Percentiles rank a stretch among this genome's conserved stretches.
phyloP scores from a whole-genome alignment of 495 filamentous ascomycete species.

The Hypoxylon lenormandii region DNA sequence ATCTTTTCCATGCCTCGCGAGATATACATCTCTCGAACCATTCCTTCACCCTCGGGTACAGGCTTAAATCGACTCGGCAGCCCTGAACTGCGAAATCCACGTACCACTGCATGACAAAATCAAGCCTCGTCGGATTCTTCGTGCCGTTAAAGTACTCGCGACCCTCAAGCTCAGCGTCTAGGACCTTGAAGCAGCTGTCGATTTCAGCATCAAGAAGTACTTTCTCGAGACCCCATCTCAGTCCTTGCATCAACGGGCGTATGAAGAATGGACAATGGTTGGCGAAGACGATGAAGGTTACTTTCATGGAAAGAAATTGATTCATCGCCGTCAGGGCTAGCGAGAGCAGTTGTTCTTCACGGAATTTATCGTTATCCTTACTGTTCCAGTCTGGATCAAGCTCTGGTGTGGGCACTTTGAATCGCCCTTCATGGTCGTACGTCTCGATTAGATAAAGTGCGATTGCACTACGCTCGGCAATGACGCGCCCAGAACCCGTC shows the following conservation, averaged over 20 bases:
- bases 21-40: conserved; percentile 43
- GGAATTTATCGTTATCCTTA: conserved; percentile 29
- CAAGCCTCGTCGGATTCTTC: conserved; percentile 27
- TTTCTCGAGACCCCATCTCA: conserved; percentile 1
- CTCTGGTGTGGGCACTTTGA: conserved; percentile 24
- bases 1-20: conserved; percentile 44
- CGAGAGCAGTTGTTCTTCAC: conserved; percentile 41
- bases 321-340: conserved; percentile 18
- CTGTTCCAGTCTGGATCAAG: conserved; percentile 4
- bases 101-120: conserved; percentile 42
- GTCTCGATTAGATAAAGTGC: conserved; percentile 46
- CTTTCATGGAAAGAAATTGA: conserved; percentile 12
- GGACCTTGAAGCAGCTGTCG: conserved; percentile 10
- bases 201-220: conserved; percentile 12
- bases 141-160: conserved; percentile 37
- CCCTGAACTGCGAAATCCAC: conserved; percentile 36
- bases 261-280: conserved; percentile 14
- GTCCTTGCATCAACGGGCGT: neutral
- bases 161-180: conserved; percentile 26
- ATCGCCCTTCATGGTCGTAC: conserved; percentile 40
- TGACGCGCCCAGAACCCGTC: conserved; percentile 33
- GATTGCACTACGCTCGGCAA: conserved; percentile 44
- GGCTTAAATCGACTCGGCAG: conserved; percentile 28
- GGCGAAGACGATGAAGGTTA: conserved; percentile 11
- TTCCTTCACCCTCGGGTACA: conserved; percentile 45